Evolutionary conservation across 768 basidiomycete genomes (phyloP).

Genomic region (Termitomyces eurrhizus): DNA sequence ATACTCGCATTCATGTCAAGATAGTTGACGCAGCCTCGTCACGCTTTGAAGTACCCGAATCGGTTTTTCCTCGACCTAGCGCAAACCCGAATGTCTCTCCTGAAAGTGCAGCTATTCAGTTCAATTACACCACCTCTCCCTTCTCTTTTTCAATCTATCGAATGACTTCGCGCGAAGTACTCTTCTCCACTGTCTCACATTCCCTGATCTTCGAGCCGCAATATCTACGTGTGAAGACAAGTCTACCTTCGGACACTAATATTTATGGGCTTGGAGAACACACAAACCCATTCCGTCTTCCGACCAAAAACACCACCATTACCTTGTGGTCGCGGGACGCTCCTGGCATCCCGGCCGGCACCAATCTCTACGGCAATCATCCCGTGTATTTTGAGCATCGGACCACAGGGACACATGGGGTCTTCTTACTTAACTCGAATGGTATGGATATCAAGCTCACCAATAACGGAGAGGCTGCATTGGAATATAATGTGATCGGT

Average conservation of each 20-base stretch:
- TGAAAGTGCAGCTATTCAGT: constrained; percentile 41
- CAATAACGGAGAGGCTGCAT: constrained; percentile 32
- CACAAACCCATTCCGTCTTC: constrained; percentile 59
- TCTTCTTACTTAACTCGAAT: constrained; percentile 65
- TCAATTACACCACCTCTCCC: constrained; percentile 56
- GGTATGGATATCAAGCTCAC: constrained; percentile 77
- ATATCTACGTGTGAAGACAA: constrained; percentile 69
- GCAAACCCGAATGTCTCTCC: constrained; percentile 23
- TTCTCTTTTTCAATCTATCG: constrained; percentile 61
- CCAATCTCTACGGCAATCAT: constrained; percentile 71
- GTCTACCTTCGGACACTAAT: constrained; percentile 55
- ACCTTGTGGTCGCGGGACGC: constrained; percentile 68
- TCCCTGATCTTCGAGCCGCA: constrained; percentile 74
- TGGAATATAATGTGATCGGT: constrained; percentile 78
- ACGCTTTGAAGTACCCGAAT: constrained; percentile 64
- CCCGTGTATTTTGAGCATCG: constrained; percentile 74
- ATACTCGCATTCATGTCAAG: constrained; percentile 59
- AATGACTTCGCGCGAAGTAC: constrained; percentile 41
- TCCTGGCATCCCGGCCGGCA: constrained; percentile 50
- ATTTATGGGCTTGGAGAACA: constrained; percentile 81
- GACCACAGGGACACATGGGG: constrained; percentile 61
- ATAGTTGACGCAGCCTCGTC: constrained; percentile 45
- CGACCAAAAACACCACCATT: constrained; percentile 40
- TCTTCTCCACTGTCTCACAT: constrained; percentile 59
- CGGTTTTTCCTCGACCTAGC: constrained; percentile 54